These are phyloP conservation scores for Stygiomarasmius scandens DNA, from an alignment of 1,284 basidiomycete species.

Conservation along the genomic window DNA sequence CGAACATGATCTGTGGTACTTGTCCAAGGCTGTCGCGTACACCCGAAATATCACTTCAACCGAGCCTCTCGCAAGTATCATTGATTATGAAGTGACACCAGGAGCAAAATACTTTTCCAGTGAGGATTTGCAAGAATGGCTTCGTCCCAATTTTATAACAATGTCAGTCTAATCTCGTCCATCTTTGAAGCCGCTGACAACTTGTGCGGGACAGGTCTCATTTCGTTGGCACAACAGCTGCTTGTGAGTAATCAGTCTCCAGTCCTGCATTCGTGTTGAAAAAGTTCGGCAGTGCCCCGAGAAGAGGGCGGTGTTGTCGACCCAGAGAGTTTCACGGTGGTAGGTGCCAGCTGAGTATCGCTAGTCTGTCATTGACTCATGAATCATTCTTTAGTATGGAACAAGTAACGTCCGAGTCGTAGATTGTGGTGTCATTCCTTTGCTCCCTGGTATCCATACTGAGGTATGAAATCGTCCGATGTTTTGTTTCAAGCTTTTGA, in stretches of 20 bases:
- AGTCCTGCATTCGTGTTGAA: no score
- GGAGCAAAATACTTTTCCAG: slow-evolving; percentile 5
- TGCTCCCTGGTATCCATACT: slow-evolving; percentile 8
- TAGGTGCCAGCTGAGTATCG: neutral
- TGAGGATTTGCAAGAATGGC: slow-evolving; percentile 4
- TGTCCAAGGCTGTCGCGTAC: neutral
- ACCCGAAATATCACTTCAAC: slow-evolving; percentile 3
- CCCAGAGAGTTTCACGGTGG: slow-evolving; percentile 4
- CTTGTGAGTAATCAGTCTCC: neutral
- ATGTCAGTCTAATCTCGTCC: neutral
- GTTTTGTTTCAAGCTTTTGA: neutral
- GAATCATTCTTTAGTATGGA: neutral
- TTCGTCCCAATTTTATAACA: slow-evolving; percentile 6
- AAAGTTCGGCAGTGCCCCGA: neutral
- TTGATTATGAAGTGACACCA: slow-evolving; percentile 1
- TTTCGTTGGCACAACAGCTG: slow-evolving; percentile 6
- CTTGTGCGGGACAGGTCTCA: neutral
- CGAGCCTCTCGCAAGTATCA: slow-evolving; percentile 5
- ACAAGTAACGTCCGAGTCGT: slow-evolving; percentile 6
- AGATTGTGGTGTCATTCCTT: neutral
- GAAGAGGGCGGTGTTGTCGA: slow-evolving; percentile 4
- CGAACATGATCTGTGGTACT: slow-evolving; percentile 5
- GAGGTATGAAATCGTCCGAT: neutral
- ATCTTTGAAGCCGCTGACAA: no score
- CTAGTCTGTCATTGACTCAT: neutral